Evolutionary conservation across 495 filamentous ascomycete species (phyloP), one percentile per base, ranked within the genome.

Genomic region (Cryomyces minteri): DNA sequence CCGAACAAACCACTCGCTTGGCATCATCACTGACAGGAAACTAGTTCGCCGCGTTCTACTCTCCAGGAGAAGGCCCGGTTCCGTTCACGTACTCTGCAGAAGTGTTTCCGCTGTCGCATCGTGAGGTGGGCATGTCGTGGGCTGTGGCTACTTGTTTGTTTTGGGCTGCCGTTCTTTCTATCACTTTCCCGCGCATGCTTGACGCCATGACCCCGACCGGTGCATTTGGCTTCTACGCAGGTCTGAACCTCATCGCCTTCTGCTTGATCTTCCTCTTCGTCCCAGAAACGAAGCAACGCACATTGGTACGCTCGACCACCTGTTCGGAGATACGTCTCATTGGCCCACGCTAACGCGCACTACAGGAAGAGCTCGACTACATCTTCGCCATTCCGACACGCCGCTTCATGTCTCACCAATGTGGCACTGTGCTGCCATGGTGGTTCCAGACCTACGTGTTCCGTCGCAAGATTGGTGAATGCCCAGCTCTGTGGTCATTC

Each of bases 21-120:
- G 18, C 18, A 25, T 25, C 18, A 25, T 25, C 18, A 25, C 18
- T 25, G 18, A 25, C 18, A 25, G 18, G 18, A 25, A 25, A 25
- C 18, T 25, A 25, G 12, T 85, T 83, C 54, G 68, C 61, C 39
- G 73, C 68, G n/a, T 82, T 82, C 54, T 86, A 84, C 60, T 80
- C 76, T 1, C 78, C 80, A 3, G 84, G 84, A 29, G 82, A 85
- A 54, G 84, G 84, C 0, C 84, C 84, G 5, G 83, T 88, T 0
- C 82, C 84, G 3, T 88, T 85, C 53, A 78, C 80, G 5, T 86
- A 88, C 61, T 76, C 72, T 10, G 82, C 82, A 39, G 82, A 88
- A 55, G 82, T 81, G 0, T 85, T 79, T 58, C 82, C 82, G 0
- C 66, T 85, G 0, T 78, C 71, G 4, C 79, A 84, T 57, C 47